Conservation (phyloP, 805 yeast species). For the Candida chilensis region DNA sequence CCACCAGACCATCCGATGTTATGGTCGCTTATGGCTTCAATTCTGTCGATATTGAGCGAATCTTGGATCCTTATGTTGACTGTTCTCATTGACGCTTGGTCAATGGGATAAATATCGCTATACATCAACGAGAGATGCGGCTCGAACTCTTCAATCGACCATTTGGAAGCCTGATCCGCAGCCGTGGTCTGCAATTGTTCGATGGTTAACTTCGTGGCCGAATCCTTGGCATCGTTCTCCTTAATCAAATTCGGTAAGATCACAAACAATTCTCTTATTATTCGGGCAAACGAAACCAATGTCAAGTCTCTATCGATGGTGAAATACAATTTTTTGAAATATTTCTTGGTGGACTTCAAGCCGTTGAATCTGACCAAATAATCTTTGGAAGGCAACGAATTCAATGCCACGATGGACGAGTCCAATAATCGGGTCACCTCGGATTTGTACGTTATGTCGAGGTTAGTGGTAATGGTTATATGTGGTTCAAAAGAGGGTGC, state of each 20-base stretch:
- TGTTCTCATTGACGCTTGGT: constrained; percentile 55
- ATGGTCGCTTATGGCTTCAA: constrained; percentile 13
- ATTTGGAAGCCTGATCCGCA: constrained; percentile 38
- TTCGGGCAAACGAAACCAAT: constrained; percentile 39
- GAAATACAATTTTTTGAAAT: constrained; percentile 45
- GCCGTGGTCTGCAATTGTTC: constrained; percentile 23
- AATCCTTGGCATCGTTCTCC: constrained; percentile 10
- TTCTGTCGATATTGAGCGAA: constrained; percentile 36
- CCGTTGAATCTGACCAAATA: constrained; percentile 28
- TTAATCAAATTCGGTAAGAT: constrained; percentile 24
- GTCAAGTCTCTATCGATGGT: constrained; percentile 34
- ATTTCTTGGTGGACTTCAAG: constrained; percentile 38
- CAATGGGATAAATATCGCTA: constrained; percentile 55
- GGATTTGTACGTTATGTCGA: constrained; percentile 37
- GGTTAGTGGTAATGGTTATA: constrained; percentile 61
- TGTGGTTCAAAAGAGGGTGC: constrained; percentile 70
- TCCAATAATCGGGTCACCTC: constrained; percentile 54
- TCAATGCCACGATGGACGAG: constrained; percentile 47
- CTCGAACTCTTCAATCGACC: constrained; percentile 49
- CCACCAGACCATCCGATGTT: constrained; percentile 60
- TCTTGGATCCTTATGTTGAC: constrained; percentile 61
- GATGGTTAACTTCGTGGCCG: constrained; percentile 11
- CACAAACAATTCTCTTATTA: constrained; percentile 50
- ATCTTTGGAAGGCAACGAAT: constrained; percentile 20
- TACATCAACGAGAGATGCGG: constrained; percentile 73